Evolutionary conservation across 2,329 filamentous ascomycete genomes (phyloP).

Genomic region (Amauroascus niger): DNA sequence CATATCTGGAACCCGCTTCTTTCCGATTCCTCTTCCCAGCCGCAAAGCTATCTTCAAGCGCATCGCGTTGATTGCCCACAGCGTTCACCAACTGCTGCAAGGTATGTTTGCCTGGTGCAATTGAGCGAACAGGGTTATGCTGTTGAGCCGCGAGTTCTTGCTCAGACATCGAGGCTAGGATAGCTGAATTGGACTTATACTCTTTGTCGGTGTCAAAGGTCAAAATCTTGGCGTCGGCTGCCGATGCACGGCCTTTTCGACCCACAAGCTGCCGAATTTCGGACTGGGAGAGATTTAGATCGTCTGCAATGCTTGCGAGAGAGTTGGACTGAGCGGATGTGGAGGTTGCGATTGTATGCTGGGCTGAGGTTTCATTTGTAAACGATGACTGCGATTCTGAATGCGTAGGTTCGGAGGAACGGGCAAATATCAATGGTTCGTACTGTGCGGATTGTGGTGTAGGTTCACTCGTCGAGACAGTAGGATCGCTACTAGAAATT

Average conservation of each 20-base stretch:
- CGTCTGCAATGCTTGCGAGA: constrained; percentile 61
- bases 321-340: constrained; percentile 38
- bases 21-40: constrained; percentile 66
- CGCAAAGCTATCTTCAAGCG: constrained; percentile 85
- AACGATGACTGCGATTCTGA: constrained; percentile 11
- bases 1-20: constrained; percentile 74
- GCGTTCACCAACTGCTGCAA: constrained; percentile 78
- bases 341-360: constrained; percentile 6
- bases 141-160: constrained; percentile 41
- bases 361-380: not conserved
- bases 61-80: constrained; percentile 71
- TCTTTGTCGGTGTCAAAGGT: constrained; percentile 85
- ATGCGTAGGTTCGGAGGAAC: constrained; percentile 17
- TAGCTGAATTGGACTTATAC: constrained; percentile 72
- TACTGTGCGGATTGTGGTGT: constrained; percentile 22
- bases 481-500: constrained; percentile 25
- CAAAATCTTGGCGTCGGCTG: constrained; percentile 55
- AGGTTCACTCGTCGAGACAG: constrained; percentile 1
- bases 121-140: constrained; percentile 72
- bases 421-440: constrained; percentile 34
- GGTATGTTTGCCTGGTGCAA: constrained; percentile 82
- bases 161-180: constrained; percentile 60
- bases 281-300: constrained; percentile 67
- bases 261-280: constrained; percentile 80
- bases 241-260: constrained; percentile 39